Percentiles rank a stretch among this genome's conserved stretches.
These are phyloP conservation scores for Prunella vulgaris DNA, from an alignment of 257 asterid genomes.

Conservation along the genomic window DNA sequence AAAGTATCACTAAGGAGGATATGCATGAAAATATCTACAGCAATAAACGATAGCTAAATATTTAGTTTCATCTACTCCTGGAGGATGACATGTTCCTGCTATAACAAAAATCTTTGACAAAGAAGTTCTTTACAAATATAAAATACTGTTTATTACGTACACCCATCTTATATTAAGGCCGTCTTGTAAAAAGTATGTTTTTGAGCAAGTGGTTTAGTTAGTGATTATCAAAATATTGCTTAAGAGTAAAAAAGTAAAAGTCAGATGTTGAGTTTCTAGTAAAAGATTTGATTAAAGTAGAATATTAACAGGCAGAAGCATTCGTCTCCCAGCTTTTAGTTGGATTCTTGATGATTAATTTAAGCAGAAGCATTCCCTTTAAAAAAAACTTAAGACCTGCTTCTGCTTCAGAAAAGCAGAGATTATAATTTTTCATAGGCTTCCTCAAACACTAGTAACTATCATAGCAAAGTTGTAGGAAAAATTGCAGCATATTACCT, in stretches of 20 bases:
- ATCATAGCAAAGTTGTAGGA: not conserved
- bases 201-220: not conserved
- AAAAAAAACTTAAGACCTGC: not conserved
- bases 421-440: not conserved
- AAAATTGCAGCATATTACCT: constrained; percentile 41
- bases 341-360: not conserved
- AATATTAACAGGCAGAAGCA: not conserved
- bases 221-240: not conserved
- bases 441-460: not conserved
- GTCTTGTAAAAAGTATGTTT: not conserved
- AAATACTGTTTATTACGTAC: too few species aligned
- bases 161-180: not conserved
- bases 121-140: too few species aligned
- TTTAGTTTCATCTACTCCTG: not conserved
- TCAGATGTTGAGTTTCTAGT: not conserved
- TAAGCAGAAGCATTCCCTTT: not conserved
- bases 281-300: not conserved
- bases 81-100: not conserved
- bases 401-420: not conserved
- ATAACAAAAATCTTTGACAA: not conserved
- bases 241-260: not conserved
- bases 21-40: not conserved
- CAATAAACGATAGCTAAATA: not conserved
- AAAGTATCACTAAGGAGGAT: not conserved
- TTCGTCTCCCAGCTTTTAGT: not conserved